Evolutionary conservation across 345 rosid genomes (phyloP).

Genomic region (Zanthoxylum bungeanum): DNA sequence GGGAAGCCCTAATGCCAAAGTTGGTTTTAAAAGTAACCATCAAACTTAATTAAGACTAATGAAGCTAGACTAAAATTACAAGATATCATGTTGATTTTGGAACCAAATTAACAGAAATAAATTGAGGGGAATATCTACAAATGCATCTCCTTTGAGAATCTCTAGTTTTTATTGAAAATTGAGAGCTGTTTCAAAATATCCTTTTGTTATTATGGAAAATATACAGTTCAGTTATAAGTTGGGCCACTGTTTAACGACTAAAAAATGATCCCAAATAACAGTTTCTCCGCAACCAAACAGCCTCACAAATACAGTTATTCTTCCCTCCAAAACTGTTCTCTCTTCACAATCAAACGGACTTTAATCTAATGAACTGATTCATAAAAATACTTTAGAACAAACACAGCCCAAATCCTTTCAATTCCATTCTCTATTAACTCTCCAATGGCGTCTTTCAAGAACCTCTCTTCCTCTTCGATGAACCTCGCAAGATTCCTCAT

Average conservation of each 20-base stretch:
- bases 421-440: neutral
- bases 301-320: neutral
- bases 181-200: neutral
- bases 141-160: too few relatives aligned
- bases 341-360: neutral
- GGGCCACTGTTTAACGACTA: too few relatives aligned
- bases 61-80: neutral
- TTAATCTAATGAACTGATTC: neutral
- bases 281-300: neutral
- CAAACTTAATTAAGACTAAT: neutral
- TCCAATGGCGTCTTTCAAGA: constrained; percentile 30
- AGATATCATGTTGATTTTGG: too few relatives aligned
- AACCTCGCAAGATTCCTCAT: constrained; percentile 30
- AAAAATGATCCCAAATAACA: neutral
- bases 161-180: too few relatives aligned
- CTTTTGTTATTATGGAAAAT: neutral
- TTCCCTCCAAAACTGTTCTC: constrained; percentile 9
- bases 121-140: too few relatives aligned
- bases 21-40: neutral
- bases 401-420: neutral
- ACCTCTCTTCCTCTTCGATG: constrained; percentile 10
- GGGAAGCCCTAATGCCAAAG: neutral
- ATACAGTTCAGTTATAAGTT: neutral
- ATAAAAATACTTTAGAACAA: too few relatives aligned
- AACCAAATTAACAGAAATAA: too few relatives aligned